Conservation (phyloP, 441 rosid genomes). For the Rhodomyrtus psidioides region DNA sequence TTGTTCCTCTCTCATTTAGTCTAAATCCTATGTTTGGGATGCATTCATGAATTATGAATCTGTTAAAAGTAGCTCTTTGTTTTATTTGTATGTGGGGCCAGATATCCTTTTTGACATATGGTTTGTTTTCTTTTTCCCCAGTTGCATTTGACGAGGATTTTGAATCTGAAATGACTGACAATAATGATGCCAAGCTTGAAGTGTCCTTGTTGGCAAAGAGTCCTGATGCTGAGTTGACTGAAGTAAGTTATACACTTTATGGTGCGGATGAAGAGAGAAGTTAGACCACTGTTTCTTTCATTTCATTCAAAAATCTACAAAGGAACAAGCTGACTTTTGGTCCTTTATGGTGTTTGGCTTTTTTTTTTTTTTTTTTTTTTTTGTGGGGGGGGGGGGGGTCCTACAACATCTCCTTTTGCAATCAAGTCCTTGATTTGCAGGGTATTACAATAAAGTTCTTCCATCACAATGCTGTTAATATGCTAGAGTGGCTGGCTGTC, state of each 20-base stretch:
- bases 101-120: slow-evolving; percentile 1
- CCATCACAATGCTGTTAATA: background rate
- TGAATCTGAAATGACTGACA: slow-evolving; percentile 87
- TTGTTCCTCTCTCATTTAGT: slow-evolving; percentile 14
- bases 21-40: background rate
- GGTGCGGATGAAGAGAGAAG: background rate
- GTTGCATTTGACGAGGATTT: slow-evolving; percentile 99
- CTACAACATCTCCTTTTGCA: background rate
- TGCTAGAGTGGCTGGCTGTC: background rate
- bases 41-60: slow-evolving; percentile 4
- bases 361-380: background rate
- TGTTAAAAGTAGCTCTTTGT: background rate
- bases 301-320: background rate
- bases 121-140: slow-evolving; percentile 16
- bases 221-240: slow-evolving; percentile 76
- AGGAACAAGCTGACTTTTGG: background rate
- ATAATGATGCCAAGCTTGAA: slow-evolving; percentile 76
- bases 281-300: background rate
- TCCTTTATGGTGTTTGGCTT: background rate
- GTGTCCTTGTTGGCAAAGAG: slow-evolving; percentile 62
- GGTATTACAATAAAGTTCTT: background rate
- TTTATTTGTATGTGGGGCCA: slow-evolving; percentile 5
- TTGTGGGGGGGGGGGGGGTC: too few relatives aligned
- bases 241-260: slow-evolving; percentile 37
- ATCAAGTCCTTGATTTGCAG: background rate